Evolutionary conservation across 2,329 filamentous ascomycete species (phyloP).

Genomic region (Periconia sp.): DNA sequence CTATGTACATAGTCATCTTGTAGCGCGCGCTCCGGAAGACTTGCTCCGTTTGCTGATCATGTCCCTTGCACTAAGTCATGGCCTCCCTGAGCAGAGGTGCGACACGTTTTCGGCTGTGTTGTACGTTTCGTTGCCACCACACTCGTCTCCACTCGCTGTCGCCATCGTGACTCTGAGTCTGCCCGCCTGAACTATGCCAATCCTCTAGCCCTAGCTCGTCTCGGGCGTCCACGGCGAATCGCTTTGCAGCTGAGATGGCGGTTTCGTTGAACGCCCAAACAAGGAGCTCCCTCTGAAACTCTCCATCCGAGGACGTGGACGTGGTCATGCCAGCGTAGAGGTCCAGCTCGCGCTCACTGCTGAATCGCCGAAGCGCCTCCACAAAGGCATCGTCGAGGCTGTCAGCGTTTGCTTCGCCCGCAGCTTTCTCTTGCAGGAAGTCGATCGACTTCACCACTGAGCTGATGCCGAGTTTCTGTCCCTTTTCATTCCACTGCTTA

Average conservation of each 20-base stretch:
- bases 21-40: constrained; percentile 13
- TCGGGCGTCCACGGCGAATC: constrained; percentile 58
- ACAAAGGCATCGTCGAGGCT: constrained; percentile 52
- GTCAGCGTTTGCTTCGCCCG: constrained; percentile 38
- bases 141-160: constrained; percentile 59
- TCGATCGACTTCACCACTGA: constrained; percentile 67
- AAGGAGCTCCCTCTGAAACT: constrained; percentile 71
- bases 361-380: constrained; percentile 58
- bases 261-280: constrained; percentile 65
- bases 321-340: constrained; percentile 74
- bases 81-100: constrained; percentile 63
- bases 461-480: constrained; percentile 68
- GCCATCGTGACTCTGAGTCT: constrained; percentile 36
- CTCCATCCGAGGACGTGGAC: constrained; percentile 57
- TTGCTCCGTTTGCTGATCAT: constrained; percentile 1
- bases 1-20: neutral
- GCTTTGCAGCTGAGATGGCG: constrained; percentile 58
- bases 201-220: constrained; percentile 62
- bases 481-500: constrained; percentile 71
- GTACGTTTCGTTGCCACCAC: constrained; percentile 69
- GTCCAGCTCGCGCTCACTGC: constrained; percentile 64
- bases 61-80: constrained; percentile 22
- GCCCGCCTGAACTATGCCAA: constrained; percentile 60
- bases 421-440: constrained; percentile 64
- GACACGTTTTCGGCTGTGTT: constrained; percentile 68